Base-by-base conservation (phyloP, 768 basidiomycete genomes). In the Tricholoma sp. region DNA sequence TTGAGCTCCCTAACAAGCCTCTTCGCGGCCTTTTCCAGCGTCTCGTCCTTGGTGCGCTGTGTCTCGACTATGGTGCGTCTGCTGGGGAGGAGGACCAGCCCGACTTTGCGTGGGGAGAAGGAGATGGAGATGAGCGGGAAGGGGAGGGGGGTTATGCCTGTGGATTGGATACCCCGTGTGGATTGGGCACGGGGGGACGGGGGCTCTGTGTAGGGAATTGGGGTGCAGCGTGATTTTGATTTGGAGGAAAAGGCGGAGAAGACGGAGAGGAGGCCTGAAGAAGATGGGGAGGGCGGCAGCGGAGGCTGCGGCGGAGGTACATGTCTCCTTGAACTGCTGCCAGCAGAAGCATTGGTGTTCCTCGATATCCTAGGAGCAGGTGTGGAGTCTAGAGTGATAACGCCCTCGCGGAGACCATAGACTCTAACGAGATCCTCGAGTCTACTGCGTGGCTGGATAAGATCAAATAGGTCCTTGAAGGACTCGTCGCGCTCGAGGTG, bases 401-500 rank as follows among this genome's bases (percentile, higher is more conserved):
- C 69, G 9, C 76, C 77, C n/a, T 75, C 69, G 20, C 68, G 63
- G 0, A 72, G 45, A 0, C 78, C 78, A 56, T 76, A 76, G 2
- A 68, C 61, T 36, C 79, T 62, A 8, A 91, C 76, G 36, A 93
- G 76, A 66, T 93, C 91, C 68, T 93, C 91, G n/a, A 88, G 66
- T 18, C 91, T 74, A 29, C 82, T 80, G 50, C 83, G 80, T 5
- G 91, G 91, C 70, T 93, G 88, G 61, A 75, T 78, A 53, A 88
- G 78, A 59, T 88, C 87, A 66, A 93, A 92, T 24, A 93, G 71
- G 63, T 92, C 91, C 57, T 83, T 84, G 74, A 88, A 92, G 9
- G 80, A 77, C 66, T 91, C 89, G 53, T 86, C 84, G 11, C 85
- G 76, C 11, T 49, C 86, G 48, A 90, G 80, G 61, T 93, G 89